phyloP scores from a whole-genome alignment of 1,284 basidiomycete genomes.

The Malassezia nana region DNA sequence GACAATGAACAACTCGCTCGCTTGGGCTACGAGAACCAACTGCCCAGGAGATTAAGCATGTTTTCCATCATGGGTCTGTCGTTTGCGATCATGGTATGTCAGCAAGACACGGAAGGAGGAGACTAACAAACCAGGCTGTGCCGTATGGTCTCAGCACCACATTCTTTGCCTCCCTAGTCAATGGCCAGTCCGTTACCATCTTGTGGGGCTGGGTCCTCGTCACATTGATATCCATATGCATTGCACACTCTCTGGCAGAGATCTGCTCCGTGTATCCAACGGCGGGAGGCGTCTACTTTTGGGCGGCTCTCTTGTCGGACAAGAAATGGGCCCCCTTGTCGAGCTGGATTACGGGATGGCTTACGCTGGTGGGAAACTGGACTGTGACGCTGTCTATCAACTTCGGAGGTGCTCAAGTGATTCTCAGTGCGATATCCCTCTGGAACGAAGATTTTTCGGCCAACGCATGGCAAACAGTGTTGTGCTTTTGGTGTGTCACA shows the following conservation, averaged over 20 bases:
- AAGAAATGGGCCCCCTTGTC: slow-evolving; percentile 50
- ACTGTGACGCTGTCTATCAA: slow-evolving; percentile 51
- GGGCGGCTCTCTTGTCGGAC: slow-evolving; percentile 51
- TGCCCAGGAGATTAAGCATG: neutral
- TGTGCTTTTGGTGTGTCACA: slow-evolving; percentile 51
- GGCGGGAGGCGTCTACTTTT: slow-evolving; percentile 52
- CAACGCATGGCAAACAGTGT: slow-evolving; percentile 38
- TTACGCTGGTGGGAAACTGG: slow-evolving; percentile 52
- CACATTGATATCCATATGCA: slow-evolving; percentile 50
- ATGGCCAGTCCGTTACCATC: slow-evolving; percentile 49
- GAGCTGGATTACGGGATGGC: slow-evolving; percentile 52
- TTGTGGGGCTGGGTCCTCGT: slow-evolving; percentile 52
- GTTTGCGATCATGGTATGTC: slow-evolving; percentile 1
- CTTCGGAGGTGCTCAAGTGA: slow-evolving; percentile 52
- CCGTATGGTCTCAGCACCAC: slow-evolving; percentile 50
- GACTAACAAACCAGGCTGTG: slow-evolving; percentile 33
- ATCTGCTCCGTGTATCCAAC: slow-evolving; percentile 52
- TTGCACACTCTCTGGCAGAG: slow-evolving; percentile 51
- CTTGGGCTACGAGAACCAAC: neutral
- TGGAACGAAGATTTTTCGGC: slow-evolving; percentile 40
- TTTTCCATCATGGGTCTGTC: slow-evolving; percentile 1
- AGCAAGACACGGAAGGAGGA: too few relatives aligned
- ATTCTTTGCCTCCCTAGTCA: slow-evolving; percentile 50
- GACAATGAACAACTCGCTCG: neutral
- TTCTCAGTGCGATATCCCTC: slow-evolving; percentile 51